phyloP scores from a whole-genome alignment of 306 rosid species.

The Acmispon strigosus region DNA sequence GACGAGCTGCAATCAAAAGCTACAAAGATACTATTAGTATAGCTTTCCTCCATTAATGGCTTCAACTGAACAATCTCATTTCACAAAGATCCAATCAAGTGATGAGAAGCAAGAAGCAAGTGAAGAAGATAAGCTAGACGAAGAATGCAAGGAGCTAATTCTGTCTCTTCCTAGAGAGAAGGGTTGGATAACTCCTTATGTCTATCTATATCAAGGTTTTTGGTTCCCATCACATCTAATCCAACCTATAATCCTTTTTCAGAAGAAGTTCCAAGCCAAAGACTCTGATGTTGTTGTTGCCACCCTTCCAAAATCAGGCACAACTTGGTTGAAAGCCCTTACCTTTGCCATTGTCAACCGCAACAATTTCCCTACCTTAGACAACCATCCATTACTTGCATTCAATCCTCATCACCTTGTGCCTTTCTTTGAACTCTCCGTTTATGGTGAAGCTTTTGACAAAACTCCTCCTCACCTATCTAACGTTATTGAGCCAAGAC shows the following conservation, averaged over 20 bases:
- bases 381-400: constrained; percentile 39
- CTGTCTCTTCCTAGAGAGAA: constrained; percentile 3
- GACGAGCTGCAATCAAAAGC: too few species aligned
- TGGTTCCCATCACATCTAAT: constrained; percentile 36
- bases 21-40: too few species aligned
- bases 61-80: too few species aligned
- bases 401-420: constrained; percentile 49
- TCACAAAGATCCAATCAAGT: not conserved
- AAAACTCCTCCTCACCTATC: not conserved
- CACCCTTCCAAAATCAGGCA: constrained; percentile 51
- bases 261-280: constrained; percentile 36
- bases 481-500: too few species aligned
- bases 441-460: constrained; percentile 16
- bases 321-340: constrained; percentile 57
- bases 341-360: constrained; percentile 39
- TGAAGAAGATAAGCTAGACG: not conserved
- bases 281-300: constrained; percentile 40
- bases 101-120: not conserved
- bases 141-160: constrained; percentile 30
- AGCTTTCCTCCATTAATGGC: too few species aligned
- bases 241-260: constrained; percentile 28
- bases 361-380: not conserved
- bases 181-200: constrained; percentile 6
- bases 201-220: constrained; percentile 31
- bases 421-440: constrained; percentile 36